Evolutionary conservation across 164 flowering plant species (phyloP).

Genomic region (Magnolia changhungtana): DNA sequence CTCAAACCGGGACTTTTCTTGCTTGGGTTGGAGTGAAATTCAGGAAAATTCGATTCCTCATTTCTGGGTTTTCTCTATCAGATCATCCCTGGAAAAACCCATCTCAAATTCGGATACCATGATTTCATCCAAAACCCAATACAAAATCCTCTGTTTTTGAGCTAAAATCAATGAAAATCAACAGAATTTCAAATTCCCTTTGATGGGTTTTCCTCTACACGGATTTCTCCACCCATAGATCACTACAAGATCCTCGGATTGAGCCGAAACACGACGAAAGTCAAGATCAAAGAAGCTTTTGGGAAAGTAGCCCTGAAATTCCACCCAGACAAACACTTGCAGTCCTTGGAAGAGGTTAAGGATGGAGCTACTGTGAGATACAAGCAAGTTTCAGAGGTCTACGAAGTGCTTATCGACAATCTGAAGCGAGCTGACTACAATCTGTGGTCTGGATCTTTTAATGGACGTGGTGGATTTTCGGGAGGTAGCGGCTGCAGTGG

Average conservation of each 20-base stretch:
- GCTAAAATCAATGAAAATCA: neutral
- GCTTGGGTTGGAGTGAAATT: no score
- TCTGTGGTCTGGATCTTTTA: neutral
- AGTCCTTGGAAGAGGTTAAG: constrained; percentile 40
- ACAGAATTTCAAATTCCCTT: neutral
- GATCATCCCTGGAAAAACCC: no score
- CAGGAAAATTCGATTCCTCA: no score
- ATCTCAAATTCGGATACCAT: no score
- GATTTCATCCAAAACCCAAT: neutral
- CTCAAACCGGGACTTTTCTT: no score
- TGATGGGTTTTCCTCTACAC: neutral
- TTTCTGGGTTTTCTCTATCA: no score
- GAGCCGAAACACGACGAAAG: constrained; percentile 47
- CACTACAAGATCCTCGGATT: constrained; percentile 68
- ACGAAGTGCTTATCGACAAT: constrained; percentile 66
- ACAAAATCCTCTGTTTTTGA: neutral
- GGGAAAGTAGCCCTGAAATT: constrained; percentile 60
- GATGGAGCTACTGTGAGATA: constrained; percentile 50
- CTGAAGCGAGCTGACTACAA: constrained; percentile 33
- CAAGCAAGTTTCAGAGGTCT: constrained; percentile 80
- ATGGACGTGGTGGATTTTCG: constrained; percentile 6
- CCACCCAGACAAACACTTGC: constrained; percentile 83
- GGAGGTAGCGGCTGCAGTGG: neutral
- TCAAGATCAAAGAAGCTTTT: constrained; percentile 73
- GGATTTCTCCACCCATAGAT: constrained; percentile 35